Base-by-base conservation (phyloP, 225 moss, liverwort and hornwort species). In the Neckera pumila region DNA sequence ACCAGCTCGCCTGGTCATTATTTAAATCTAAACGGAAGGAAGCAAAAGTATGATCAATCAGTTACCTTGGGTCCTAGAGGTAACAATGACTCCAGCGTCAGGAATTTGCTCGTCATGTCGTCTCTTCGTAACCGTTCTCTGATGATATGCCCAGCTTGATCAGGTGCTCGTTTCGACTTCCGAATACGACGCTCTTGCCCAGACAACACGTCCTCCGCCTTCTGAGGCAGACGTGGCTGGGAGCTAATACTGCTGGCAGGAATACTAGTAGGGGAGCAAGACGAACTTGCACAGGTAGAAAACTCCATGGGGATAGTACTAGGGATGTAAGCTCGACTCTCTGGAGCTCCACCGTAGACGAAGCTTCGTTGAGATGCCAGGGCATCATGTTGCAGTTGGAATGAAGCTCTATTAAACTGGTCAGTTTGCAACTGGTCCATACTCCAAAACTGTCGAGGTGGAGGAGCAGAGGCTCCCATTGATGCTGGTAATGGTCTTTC, bases 41-140 rank as follows among this genome's bases (percentile, higher is more conserved):
- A 64, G 63, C 20, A 27, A 28, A 85, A 19, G 86, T 33, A 10
- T 19, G 65, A 56, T 73, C 53, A 34, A 70, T 26, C 36, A 47
- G 14, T 59, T 90, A 91, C 88, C 86, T 91, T 91, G 28, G 91
- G 87, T 73, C 77, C 71, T 31, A 70, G 77, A 59, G 91, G 91
- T 45, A 91, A 60, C 34, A 91, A 56, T 18, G 91, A 82, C 82
- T 91, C 91, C 88, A 91, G 88, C 75, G 78, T 82, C 33, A 60
- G 82, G 69, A 90, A 87, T 62, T 90, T 90, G 87, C 72, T 79
- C 62, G 84, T 43, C 90, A 90, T 90, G 67, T 90, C 87, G 77
- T 87, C 90, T 79, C 90, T 70, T 61, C 90, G 78, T 47, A 87
- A 53, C 12, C 87, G 90, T 84, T 90, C 90, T 71, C 87, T 70